Evolutionary conservation across 768 basidiomycete genomes (phyloP).

Genomic region (Pluteus cervinus): DNA sequence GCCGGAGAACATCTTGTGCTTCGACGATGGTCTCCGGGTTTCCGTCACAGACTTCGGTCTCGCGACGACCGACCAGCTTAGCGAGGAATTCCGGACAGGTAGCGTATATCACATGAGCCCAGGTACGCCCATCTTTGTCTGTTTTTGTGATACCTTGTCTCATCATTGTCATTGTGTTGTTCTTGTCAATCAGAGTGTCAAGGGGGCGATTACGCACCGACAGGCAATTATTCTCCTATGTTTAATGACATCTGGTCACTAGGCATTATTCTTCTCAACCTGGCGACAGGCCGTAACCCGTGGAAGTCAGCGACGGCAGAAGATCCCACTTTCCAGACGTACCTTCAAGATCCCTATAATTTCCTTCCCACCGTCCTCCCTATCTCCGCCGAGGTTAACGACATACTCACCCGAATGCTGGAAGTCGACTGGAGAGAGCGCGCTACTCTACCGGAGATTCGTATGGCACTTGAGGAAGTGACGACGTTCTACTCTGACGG

Average conservation of each 20-base stretch:
- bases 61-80: conserved; percentile 82
- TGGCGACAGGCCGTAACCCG: conserved; percentile 95
- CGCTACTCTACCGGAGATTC: conserved; percentile 48
- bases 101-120: conserved; percentile 98
- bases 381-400: conserved; percentile 68
- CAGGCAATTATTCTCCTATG: conserved; percentile 77
- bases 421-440: conserved; percentile 59
- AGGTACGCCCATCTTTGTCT: conserved; percentile 36
- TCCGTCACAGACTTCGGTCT: conserved; percentile 96
- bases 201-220: conserved; percentile 70
- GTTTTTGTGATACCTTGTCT: not conserved
- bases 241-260: conserved; percentile 97
- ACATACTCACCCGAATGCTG: conserved; percentile 68
- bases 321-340: conserved; percentile 90
- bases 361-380: conserved; percentile 87
- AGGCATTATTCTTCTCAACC: conserved; percentile 94
- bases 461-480: conserved; percentile 49
- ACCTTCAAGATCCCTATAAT: conserved; percentile 64
- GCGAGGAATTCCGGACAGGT: conserved; percentile 90
- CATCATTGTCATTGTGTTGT: not conserved
- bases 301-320: conserved; percentile 90
- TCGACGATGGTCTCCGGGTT: conserved; percentile 72
- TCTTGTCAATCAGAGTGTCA: conserved; percentile 74
- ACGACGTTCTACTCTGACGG: conserved; percentile 67
- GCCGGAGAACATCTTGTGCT: conserved; percentile 93